A percentile compares a stretch with the other conserved stretches of the same genome.
phyloP scores from a whole-genome alignment of 2,329 filamentous ascomycete species.

The Diplodia corticola region DNA sequence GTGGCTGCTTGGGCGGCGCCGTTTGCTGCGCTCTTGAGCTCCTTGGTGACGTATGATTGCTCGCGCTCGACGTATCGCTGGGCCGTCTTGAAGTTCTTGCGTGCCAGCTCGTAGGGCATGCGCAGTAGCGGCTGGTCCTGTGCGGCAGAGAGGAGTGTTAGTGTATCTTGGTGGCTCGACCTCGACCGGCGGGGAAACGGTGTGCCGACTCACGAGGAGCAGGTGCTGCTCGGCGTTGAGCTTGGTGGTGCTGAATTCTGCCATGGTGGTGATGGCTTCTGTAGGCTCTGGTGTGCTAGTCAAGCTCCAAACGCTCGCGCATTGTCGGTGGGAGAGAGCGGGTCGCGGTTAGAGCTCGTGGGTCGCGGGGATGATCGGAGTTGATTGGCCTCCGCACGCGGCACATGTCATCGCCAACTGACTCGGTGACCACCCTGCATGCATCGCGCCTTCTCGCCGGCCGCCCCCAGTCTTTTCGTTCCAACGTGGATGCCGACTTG shows the following conservation, averaged over 20 bases:
- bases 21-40: conserved; percentile 57
- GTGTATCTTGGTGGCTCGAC: conserved; percentile 16
- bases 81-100: conserved; percentile 89
- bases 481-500: not conserved
- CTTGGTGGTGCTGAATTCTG: conserved; percentile 58
- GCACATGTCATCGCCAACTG: conserved; percentile 19
- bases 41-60: conserved; percentile 61
- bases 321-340: conserved; percentile 8
- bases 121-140: conserved; percentile 94
- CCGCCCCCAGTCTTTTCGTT: not conserved
- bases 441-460: not conserved
- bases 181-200: conserved; percentile 1
- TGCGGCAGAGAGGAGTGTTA: conserved; percentile 9
- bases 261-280: conserved; percentile 37
- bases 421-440: not conserved
- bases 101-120: conserved; percentile 86
- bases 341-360: not conserved
- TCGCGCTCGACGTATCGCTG: conserved; percentile 76
- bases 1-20: conserved; percentile 59
- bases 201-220: conserved; percentile 59
- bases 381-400: conserved; percentile 7
- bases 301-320: not conserved
- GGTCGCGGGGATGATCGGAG: conserved; percentile 15
- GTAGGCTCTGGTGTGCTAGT: not conserved
- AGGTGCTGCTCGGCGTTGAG: conserved; percentile 75